Evolutionary conservation across 2,329 filamentous ascomycete species (phyloP), one percentile per base, ranked within the genome.

Genomic region (Fusarium austroafricanum): DNA sequence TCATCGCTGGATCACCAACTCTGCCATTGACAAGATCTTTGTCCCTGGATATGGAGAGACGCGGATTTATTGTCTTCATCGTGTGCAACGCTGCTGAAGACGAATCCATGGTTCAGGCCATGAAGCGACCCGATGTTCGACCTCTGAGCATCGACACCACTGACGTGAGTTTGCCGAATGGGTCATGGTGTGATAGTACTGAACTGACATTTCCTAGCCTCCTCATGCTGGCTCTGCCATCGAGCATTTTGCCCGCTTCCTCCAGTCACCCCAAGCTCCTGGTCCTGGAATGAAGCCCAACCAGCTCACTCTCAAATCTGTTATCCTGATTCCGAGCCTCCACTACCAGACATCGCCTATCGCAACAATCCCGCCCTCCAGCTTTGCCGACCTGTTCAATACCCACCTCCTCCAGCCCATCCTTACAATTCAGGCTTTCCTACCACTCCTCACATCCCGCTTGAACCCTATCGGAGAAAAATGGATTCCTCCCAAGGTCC

Each of bases 61-160:
- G 94, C 68, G 96, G 96, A 6, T 98, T 96, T 78, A 92, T 98
- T 63, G 93, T 98, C 56, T 99, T 94, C 78, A 85, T 99, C 62
- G 92, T 97, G 1, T 95, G 94, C 73, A 91, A 89, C 67, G 93
- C 89, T n/a, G 82, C 89, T 61, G 92, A 97, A 73, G 95, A 98
- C 71, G 94, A 98, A 77, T 84, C 90, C 35, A 82, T 91, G 67
- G 89, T 98, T 15, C 88, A 92, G 62, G 86, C 88, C 62, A 87
- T 97, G 77, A 86, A 89, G n/a, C 86, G 93, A 65, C 84, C 89
- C 9, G 96, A 98, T 76, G 91, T 98, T 68, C 88, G 91, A 66
- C 89, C 95, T 10, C 81, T 99, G 59, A 89, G 89, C 76, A 86
- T 98, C 67, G 94, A 98, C 74, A 89, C 96, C 35, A 92, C 90